These are phyloP conservation scores for Podospora bellae-mahoneyi DNA, from an alignment of 495 filamentous ascomycete species.

Conservation along the genomic window DNA sequence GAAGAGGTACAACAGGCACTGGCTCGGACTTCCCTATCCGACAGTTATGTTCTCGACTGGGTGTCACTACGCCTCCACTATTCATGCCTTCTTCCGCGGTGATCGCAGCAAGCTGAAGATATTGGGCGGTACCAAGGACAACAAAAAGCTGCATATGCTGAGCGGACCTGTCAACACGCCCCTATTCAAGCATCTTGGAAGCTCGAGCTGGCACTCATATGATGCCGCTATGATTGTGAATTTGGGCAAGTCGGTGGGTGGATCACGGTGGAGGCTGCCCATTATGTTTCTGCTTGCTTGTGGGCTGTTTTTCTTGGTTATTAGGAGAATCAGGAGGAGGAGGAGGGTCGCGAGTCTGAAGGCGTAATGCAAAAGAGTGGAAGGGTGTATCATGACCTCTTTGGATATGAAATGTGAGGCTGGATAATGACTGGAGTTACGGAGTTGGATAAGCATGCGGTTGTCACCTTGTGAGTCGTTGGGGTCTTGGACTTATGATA, in stretches of 20 bases:
- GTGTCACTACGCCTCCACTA: conserved; percentile 43
- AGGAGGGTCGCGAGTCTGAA: conserved; percentile 9
- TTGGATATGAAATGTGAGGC: background rate
- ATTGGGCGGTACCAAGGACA: conserved; percentile 32
- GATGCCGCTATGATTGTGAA: conserved; percentile 37
- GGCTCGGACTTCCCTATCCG: conserved; percentile 41
- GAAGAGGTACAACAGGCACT: conserved; percentile 33
- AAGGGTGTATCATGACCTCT: background rate
- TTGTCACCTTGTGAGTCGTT: background rate
- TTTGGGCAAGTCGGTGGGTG: conserved; percentile 21
- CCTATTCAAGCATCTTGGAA: conserved; percentile 45
- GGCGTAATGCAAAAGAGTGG: background rate
- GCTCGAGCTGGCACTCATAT: conserved; percentile 45
- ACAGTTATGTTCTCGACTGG: conserved; percentile 47
- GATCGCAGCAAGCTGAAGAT: conserved; percentile 37
- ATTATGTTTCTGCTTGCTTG: conserved; percentile 13
- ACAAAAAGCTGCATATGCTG: conserved; percentile 38
- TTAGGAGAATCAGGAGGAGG: conserved; percentile 17
- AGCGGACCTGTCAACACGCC: conserved; percentile 45
- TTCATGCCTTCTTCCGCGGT: conserved; percentile 35
- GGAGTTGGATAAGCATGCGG: background rate
- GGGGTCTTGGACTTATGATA: background rate
- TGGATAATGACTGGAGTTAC: background rate
- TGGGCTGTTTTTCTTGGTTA: conserved; percentile 11
- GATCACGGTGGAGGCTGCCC: conserved; percentile 10